phyloP scores from a whole-genome alignment of 768 basidiomycete genomes.

The Rhizopogon vesiculosus region DNA sequence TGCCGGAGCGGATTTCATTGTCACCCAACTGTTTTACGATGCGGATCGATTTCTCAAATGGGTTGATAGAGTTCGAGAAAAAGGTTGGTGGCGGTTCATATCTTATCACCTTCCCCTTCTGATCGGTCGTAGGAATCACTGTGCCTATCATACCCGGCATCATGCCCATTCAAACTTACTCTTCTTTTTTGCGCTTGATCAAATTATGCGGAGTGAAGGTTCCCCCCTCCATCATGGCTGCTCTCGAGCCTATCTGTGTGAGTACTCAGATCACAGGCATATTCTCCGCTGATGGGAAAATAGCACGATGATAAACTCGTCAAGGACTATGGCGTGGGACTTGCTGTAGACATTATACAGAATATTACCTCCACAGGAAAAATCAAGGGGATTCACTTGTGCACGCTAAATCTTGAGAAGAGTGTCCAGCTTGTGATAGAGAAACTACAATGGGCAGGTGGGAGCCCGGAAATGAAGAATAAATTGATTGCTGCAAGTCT shows the following conservation, averaged over 20 bases:
- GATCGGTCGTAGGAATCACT: conserved; percentile 60
- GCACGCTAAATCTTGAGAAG: conserved; percentile 96
- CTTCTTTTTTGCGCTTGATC: conserved; percentile 86
- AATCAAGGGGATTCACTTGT: conserved; percentile 83
- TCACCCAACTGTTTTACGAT: conserved; percentile 98
- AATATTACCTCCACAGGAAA: conserved; percentile 50
- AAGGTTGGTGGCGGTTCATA: conserved; percentile 43
- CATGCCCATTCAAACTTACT: conserved; percentile 97
- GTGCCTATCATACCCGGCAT: conserved; percentile 93
- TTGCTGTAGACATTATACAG: conserved; percentile 78
- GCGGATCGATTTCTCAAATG: conserved; percentile 81
- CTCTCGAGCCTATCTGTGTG: conserved; percentile 76
- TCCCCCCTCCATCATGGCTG: conserved; percentile 58
- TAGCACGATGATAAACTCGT: conserved; percentile 92
- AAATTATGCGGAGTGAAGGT: conserved; percentile 84
- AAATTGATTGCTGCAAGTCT: conserved; percentile 59
- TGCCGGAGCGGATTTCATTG: conserved; percentile 92
- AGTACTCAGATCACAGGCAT: conserved; percentile 13
- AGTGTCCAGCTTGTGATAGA: conserved; percentile 87
- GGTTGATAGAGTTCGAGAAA: conserved; percentile 64
- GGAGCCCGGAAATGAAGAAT: conserved; percentile 42
- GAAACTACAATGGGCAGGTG: conserved; percentile 64
- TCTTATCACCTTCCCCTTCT: background rate
- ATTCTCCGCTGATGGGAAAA: background rate
- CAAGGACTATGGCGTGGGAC: conserved; percentile 88